Evolutionary conservation across 2,329 filamentous ascomycete genomes (phyloP).

Genomic region (Sporothrix humicola): DNA sequence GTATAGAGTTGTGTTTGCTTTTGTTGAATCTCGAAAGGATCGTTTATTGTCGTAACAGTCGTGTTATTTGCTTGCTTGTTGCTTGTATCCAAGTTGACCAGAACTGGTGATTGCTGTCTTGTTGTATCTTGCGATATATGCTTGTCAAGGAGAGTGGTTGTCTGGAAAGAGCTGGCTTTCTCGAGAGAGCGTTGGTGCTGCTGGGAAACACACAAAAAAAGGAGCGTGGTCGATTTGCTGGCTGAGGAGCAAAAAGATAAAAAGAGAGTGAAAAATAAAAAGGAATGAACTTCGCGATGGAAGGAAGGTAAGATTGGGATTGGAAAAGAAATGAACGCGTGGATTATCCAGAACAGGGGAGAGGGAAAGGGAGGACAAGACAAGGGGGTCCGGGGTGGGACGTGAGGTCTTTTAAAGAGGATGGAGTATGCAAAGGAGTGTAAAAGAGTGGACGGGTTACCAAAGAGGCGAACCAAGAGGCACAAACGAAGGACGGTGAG

Average conservation of each 20-base stretch:
- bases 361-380: constrained; percentile 20
- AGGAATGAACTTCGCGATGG: constrained; percentile 32
- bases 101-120: constrained; percentile 34
- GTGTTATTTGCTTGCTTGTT: constrained; percentile 5
- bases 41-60: constrained; percentile 20
- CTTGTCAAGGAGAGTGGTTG: constrained; percentile 32
- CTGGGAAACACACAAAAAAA: constrained; percentile 23
- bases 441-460: constrained; percentile 32
- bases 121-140: constrained; percentile 11
- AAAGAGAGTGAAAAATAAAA: constrained; percentile 22
- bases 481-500: background rate
- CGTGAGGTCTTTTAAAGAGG: constrained; percentile 33
- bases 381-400: constrained; percentile 15
- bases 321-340: constrained; percentile 26
- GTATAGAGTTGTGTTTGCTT: constrained; percentile 3
- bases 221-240: constrained; percentile 28
- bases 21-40: background rate
- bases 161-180: constrained; percentile 28
- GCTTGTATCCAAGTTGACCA: constrained; percentile 37
- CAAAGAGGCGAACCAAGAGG: background rate
- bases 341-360: background rate
- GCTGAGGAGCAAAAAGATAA: constrained; percentile 23
- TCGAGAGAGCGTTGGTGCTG: constrained; percentile 15
- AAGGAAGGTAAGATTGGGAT: constrained; percentile 7
- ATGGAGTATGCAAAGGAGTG: constrained; percentile 30